phyloP scores from a whole-genome alignment of 164 flowering plant species.

The Vitis rotundifolia region DNA sequence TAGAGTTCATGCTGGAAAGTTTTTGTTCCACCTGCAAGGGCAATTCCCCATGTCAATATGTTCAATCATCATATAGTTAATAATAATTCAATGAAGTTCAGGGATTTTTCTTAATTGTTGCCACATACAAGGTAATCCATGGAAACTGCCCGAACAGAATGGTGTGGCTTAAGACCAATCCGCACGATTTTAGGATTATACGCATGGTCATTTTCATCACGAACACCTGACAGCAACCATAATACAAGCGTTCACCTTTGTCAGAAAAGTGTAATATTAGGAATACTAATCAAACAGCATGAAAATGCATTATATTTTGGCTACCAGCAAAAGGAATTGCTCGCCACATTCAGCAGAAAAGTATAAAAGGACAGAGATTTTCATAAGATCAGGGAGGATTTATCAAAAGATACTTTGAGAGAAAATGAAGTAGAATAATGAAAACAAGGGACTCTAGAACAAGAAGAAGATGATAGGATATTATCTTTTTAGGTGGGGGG shows the following conservation, averaged over 20 bases:
- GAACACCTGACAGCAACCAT: conserved; percentile 58
- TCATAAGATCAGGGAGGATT: background rate
- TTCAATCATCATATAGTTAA: background rate
- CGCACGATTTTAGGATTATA: conserved; percentile 97
- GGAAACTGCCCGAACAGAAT: conserved; percentile 81
- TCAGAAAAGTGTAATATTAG: background rate
- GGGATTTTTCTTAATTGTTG: background rate
- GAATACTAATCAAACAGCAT: background rate
- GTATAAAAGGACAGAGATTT: background rate
- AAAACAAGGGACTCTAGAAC: background rate
- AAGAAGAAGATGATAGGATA: background rate
- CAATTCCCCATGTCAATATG: conserved; percentile 10
- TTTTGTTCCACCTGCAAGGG: conserved; percentile 76
- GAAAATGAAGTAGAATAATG: background rate
- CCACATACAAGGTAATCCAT: conserved; percentile 86
- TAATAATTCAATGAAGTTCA: background rate
- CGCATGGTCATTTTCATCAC: conserved; percentile 77
- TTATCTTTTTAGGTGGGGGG: too few relatives aligned
- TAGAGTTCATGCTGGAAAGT: conserved; percentile 45
- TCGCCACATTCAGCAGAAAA: background rate
- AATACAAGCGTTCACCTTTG: background rate
- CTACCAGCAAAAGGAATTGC: background rate
- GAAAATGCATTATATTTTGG: background rate
- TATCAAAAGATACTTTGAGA: background rate
- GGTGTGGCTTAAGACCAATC: conserved; percentile 95